Conservation (phyloP, 148 eudicot genomes). For the Polygonum aviculare region DNA sequence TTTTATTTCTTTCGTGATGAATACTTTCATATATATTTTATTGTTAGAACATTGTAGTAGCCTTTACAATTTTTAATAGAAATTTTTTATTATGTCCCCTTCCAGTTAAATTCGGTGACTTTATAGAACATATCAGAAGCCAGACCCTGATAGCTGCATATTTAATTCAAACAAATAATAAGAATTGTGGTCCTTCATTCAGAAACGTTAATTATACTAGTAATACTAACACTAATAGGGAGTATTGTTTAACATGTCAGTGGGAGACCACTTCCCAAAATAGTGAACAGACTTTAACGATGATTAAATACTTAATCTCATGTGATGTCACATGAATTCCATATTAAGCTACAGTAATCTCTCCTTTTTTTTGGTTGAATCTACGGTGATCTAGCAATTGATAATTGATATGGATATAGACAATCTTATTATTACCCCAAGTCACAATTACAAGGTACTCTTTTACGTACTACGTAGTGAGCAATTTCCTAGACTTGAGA, state of each 20-base stretch:
- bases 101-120: background rate
- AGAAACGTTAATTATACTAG: background rate
- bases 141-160: background rate
- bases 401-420: no score
- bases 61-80: background rate
- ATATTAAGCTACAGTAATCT: background rate
- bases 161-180: background rate
- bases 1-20: no score
- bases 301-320: background rate
- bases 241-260: background rate
- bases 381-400: no score
- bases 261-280: slow-evolving; percentile 10
- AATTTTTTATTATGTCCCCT: background rate
- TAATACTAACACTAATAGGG: background rate
- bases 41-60: slow-evolving; percentile 7
- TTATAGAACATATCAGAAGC: background rate
- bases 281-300: slow-evolving; percentile 2
- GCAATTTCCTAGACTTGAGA: no score
- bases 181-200: background rate
- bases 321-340: slow-evolving; percentile 9
- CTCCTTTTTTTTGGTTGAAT: background rate
- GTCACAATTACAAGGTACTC: no score
- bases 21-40: background rate
- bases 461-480: no score
- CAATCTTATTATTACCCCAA: background rate